A percentile compares a stretch with the other conserved stretches of the same genome.
These are phyloP conservation scores for Mucuna pruriens DNA, from an alignment of 306 rosid species.

Conservation along the genomic window DNA sequence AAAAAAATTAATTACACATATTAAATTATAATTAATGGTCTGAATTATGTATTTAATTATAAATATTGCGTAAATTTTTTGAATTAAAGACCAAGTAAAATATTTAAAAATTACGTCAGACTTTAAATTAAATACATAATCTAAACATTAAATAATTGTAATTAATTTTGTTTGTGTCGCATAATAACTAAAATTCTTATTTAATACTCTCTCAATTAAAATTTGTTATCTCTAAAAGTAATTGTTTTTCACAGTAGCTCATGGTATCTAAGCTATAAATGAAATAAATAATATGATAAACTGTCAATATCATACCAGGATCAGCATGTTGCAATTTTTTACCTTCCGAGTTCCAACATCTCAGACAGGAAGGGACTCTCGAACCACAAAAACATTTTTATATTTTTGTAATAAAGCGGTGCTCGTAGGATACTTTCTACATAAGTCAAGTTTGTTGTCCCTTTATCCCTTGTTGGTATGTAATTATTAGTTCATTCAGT, in stretches of 20 bases:
- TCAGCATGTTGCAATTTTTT: not conserved
- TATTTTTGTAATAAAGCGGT: not conserved
- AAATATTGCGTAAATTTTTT: too few species aligned
- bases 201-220: too few species aligned
- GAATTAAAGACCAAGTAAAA: too few species aligned
- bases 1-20: too few species aligned
- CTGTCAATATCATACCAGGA: not conserved
- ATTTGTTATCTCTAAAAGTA: not conserved
- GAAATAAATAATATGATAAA: not conserved
- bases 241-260: not conserved
- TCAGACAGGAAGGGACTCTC: not conserved
- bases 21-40: too few species aligned
- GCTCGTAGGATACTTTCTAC: not conserved
- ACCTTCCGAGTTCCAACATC: not conserved
- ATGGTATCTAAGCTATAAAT: not conserved
- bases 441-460: not conserved
- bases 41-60: too few species aligned
- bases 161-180: too few species aligned
- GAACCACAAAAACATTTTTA: not conserved
- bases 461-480: not conserved
- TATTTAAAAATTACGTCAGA: too few species aligned
- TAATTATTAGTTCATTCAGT: not conserved
- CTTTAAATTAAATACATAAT: too few species aligned
- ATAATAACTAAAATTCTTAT: too few species aligned
- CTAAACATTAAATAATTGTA: too few species aligned